phyloP scores from a whole-genome alignment of 2,329 filamentous ascomycete genomes.

The Mollisiaceae sp. region DNA sequence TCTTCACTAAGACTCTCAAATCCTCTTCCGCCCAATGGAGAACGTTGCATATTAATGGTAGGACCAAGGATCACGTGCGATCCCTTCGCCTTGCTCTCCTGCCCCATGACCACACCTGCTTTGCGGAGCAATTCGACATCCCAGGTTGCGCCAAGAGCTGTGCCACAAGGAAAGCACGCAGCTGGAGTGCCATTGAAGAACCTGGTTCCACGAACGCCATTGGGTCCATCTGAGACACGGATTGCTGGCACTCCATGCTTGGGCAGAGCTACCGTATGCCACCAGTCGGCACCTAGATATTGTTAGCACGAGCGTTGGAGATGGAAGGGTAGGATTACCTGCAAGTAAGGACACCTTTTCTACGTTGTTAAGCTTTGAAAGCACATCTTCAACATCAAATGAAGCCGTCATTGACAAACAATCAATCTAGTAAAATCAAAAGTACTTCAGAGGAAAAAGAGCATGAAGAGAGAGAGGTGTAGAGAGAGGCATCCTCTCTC shows the following conservation, averaged over 20 bases:
- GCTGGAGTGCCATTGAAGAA: constrained; percentile 49
- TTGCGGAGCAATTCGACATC: constrained; percentile 65
- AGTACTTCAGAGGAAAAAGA: not conserved
- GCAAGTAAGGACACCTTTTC: constrained; percentile 61
- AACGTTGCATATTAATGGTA: constrained; percentile 55
- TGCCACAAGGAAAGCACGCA: constrained; percentile 51
- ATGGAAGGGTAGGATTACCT: constrained; percentile 42
- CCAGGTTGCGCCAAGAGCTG: constrained; percentile 66
- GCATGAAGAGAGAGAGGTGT: not conserved
- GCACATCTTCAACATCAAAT: constrained; percentile 58
- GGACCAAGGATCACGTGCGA: constrained; percentile 75
- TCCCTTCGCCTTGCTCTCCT: constrained; percentile 70
- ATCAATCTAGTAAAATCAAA: not conserved
- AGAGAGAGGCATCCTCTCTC: not conserved
- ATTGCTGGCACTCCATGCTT: constrained; percentile 42
- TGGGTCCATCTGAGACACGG: constrained; percentile 44
- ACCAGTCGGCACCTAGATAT: constrained; percentile 40
- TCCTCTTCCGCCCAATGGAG: constrained; percentile 53
- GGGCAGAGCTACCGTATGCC: constrained; percentile 43
- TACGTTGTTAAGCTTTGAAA: constrained; percentile 57
- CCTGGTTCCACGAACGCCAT: constrained; percentile 43
- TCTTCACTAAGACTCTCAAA: constrained; percentile 56
- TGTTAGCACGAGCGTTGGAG: constrained; percentile 22
- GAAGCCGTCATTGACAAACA: constrained; percentile 41
- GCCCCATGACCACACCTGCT: constrained; percentile 69